Evolutionary conservation across 2,329 filamentous ascomycete genomes (phyloP), one percentile per base, ranked within the genome.

Genomic region (Talaromyces atroroseus): DNA sequence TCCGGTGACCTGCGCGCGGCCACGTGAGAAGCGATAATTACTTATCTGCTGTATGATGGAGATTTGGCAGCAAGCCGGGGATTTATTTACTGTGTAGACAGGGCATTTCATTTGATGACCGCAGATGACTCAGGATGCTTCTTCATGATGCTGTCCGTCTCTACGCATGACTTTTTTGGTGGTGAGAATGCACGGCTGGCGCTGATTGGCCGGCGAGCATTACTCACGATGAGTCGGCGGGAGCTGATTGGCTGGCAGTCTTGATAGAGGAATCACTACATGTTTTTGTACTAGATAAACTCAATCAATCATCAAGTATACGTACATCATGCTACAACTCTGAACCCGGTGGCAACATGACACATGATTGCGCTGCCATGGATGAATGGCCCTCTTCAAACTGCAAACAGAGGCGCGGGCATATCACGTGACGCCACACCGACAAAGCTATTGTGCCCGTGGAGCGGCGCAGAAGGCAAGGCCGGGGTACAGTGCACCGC

Each of bases 181-280:
- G 49, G 12, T 24, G 24, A 40, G 36, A n/a, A 18, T 3, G 36
- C 1, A 14, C 16, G 2, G 34, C 14, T 3, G 32, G 10, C 32
- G 2, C 18, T 57, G 55, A 53, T 57, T 57, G 55, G 55, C 26
- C 24, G 6, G 46, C n/a, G 16, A 11, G 14, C 11, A 53, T 57
- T 49, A 57, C 44, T 57, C 55, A 57, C 46, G 45, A 53, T 57
- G 50, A 57, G 55, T 57, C 55, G 49, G 38, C 48, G 32, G 38
- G 2, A 14, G 18, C 5, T 47, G 51, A 53, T 53, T 54, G 42
- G 44, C 5, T 47, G 18, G 5, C n/a, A n/a, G n/a, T n/a, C n/a
- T n/a, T n/a, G n/a, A n/a, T n/a, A n/a, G n/a, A n/a, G n/a, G n/a
- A n/a, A n/a, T n/a, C n/a, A n/a, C n/a, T n/a, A n/a, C n/a, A n/a